Evolutionary conservation across 1,284 basidiomycete species (phyloP), one percentile per base, ranked within the genome.

Genomic region (Leccinum angustisporum): DNA sequence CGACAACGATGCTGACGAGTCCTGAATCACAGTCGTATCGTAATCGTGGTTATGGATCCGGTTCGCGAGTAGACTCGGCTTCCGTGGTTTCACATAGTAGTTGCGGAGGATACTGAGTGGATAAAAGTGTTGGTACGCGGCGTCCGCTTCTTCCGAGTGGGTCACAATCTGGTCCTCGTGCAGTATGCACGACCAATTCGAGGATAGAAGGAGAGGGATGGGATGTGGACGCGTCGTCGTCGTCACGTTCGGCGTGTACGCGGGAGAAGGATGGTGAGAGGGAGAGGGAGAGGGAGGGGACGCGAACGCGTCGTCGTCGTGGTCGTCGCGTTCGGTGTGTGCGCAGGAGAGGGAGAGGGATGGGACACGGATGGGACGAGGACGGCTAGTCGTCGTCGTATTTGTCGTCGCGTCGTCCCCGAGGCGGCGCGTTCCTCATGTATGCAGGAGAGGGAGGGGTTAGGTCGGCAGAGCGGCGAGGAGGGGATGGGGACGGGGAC

Each of bases 141-240:
- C 70, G 5, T 71, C 72, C 30, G 70, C 72, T 63, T 71, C 62
- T 25, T 90, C 88, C 38, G 83, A 86, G 67, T 90, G 88, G 34
- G 90, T 87, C 36, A 89, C 86, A 60, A 90, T 85, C 62, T 87
- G 81, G 51, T 80, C 76, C 40, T 81, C 73, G 66, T 80, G 75
- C 14, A 90, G 74, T 53, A 90, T 88, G 68, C 88, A 90, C 33
- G 87, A 89, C 88, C 88, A 90, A 63, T 90, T 89, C 11, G 86
- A 86, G 21, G 85, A 84, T 67, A 80, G 21, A 21, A 21, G 21
- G 21, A 21, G 21, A 21, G 21, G 21, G 21, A 21, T 21, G 21
- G 21, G 21, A 21, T 21, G 21, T 21, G 21, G 11, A 34, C 1
- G 33, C 11, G 11, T 77, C 31, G 31, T 33, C 31, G 31, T 33